Base-by-base conservation (phyloP, 163 green algal species). In the Scenedesmus sp. region DNA sequence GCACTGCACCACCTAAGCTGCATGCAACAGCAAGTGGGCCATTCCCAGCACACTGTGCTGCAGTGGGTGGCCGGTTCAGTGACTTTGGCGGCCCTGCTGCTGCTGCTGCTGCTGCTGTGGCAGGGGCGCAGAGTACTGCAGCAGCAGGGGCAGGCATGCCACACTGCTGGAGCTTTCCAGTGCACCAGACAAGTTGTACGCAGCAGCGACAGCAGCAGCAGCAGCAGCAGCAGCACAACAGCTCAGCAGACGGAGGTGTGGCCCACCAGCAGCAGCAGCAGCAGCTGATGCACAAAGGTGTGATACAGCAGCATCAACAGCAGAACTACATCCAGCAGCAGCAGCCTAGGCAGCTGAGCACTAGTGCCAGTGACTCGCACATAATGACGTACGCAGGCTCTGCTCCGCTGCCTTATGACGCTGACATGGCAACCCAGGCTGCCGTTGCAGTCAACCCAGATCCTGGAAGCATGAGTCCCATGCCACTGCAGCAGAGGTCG, bases 151-250 rank as follows among this genome's bases (percentile, higher is more conserved):
- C 33, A 12, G 73, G 73, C 73, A 44, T 82, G 73, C 12, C 73
- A 13, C 73, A 82, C 15, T 82, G 73, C 73, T 82, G 73, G 73
- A 82, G 73, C 73, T 51, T 16, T 18, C 73, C 73, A 44, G 73
- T 33, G 35, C 35, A 35, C 1, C 18, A 46, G 6, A 15, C 6
- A n/a, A 37, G n/a, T n/a, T 20, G n/a, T 13, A 33, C 35, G 51
- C 51, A 61, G 13, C 51, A 79, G 53, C 33, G 59, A 59, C 24
- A 30, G 82, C 82, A 53, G 51, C 16, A 76, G 10, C 33, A 18
- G 46, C n/a, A n/a, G 81, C 12, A 40, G 81, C 44, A 16, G n/a
- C 43, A 20, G 6, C 49, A 0, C 20, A 43, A 5, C 44, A 51
- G 13, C n/a, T n/a, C n/a, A n/a, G n/a, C n/a, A n/a, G n/a, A n/a